These are phyloP conservation scores for Forsythia suspensa DNA, from an alignment of 257 asterid genomes.

Conservation along the genomic window DNA sequence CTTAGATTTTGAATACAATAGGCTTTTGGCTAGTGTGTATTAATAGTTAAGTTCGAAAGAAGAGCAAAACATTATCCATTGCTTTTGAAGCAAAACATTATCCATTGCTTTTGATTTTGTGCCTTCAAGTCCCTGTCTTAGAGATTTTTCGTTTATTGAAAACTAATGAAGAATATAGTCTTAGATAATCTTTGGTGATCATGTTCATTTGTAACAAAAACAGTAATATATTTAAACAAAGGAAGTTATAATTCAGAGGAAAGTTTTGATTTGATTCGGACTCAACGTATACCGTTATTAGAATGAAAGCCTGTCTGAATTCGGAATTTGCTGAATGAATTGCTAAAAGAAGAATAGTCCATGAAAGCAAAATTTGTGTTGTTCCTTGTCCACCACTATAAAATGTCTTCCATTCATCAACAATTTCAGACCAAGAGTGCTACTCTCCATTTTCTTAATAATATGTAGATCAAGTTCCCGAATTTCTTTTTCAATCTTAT, in stretches of 20 bases:
- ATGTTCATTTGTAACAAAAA: constrained; percentile 27
- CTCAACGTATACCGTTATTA: constrained; percentile 16
- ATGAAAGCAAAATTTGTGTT: constrained; percentile 20
- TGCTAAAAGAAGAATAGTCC: constrained; percentile 32
- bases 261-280: background rate
- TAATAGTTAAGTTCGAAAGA: too few species aligned
- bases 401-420: constrained; percentile 27
- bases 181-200: constrained; percentile 30
- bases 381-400: constrained; percentile 31
- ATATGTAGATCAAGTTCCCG: constrained; percentile 33
- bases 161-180: constrained; percentile 31
- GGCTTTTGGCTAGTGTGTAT: too few species aligned
- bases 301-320: constrained; percentile 28
- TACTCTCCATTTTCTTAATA: constrained; percentile 28
- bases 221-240: background rate
- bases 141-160: constrained; percentile 17
- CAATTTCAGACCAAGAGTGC: constrained; percentile 10
- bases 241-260: background rate
- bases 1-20: too few species aligned
- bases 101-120: too few species aligned
- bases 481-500: constrained; percentile 39
- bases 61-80: too few species aligned
- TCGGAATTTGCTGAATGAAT: constrained; percentile 25
- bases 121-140: too few species aligned
- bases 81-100: too few species aligned